These are phyloP conservation scores for Phytophthora pini DNA, from an alignment of 352 stramenopile genomes.

Conservation along the genomic window DNA sequence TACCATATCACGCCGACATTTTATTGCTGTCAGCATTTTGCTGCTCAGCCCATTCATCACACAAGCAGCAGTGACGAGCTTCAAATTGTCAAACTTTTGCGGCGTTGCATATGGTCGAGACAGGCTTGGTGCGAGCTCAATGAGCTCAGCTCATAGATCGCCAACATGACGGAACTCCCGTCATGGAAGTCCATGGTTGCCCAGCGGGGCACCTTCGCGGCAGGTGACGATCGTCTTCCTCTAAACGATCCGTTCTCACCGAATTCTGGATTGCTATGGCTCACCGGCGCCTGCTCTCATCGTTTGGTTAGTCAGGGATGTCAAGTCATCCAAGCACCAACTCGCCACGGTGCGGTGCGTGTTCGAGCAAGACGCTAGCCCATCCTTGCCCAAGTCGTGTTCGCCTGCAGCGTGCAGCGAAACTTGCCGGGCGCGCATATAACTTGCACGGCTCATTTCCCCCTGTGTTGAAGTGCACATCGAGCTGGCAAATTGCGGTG, in stretches of 20 bases:
- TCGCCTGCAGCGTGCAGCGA: constrained; percentile 33
- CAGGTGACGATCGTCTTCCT: constrained; percentile 1
- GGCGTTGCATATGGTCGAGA: constrained; percentile 21
- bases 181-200: background rate
- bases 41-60: background rate
- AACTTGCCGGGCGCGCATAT: constrained; percentile 20
- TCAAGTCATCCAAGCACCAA: constrained; percentile 22
- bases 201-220: constrained; percentile 6
- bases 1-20: constrained; percentile 1
- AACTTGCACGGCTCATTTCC: constrained; percentile 9
- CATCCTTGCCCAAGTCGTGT: constrained; percentile 26
- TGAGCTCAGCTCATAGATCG: background rate
- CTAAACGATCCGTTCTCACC: background rate
- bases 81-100: background rate
- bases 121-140: background rate
- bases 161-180: constrained; percentile 1
- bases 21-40: constrained; percentile 4
- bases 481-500: constrained; percentile 9
- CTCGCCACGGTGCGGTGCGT: constrained; percentile 12
- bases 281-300: constrained; percentile 7
- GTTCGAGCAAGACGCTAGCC: constrained; percentile 31
- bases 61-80: constrained; percentile 1
- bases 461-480: constrained; percentile 33
- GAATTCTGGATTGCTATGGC: background rate
- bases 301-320: constrained; percentile 26